These are phyloP conservation scores for Parietaria judaica DNA, from an alignment of 306 rosid genomes.

Conservation along the genomic window DNA sequence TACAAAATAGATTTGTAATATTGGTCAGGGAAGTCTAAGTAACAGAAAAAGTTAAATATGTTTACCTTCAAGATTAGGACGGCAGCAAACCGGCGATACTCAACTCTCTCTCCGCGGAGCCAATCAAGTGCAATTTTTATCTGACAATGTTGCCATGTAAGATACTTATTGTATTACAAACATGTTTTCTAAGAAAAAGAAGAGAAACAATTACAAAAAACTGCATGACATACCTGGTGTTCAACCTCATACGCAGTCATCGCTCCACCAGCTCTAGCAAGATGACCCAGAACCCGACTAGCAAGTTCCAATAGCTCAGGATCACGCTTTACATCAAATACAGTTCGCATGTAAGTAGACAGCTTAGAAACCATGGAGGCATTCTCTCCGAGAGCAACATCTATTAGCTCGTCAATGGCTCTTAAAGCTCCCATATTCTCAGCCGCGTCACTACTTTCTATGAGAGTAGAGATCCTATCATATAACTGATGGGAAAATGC, in stretches of 20 bases:
- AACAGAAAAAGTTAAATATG: slow-evolving; percentile 3
- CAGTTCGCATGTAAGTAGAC: slow-evolving; percentile 72
- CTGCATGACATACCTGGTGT: slow-evolving; percentile 59
- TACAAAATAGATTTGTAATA: too few species aligned
- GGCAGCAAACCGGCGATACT: slow-evolving; percentile 91
- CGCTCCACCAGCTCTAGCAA: slow-evolving; percentile 95
- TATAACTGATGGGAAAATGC: slow-evolving; percentile 86
- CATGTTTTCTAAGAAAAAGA: not conserved
- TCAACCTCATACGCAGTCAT: slow-evolving; percentile 98
- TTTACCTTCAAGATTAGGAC: slow-evolving; percentile 91
- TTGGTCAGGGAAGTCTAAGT: too few species aligned
- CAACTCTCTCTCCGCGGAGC: slow-evolving; percentile 81
- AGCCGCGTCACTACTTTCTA: slow-evolving; percentile 71
- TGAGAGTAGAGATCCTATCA: slow-evolving; percentile 64
- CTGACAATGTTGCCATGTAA: slow-evolving; percentile 27
- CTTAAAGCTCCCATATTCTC: slow-evolving; percentile 91
- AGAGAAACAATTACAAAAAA: not conserved
- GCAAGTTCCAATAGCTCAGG: slow-evolving; percentile 85
- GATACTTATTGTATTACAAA: slow-evolving; percentile 9
- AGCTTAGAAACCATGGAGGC: slow-evolving; percentile 87
- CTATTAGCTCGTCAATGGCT: slow-evolving; percentile 93
- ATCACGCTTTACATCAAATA: slow-evolving; percentile 81
- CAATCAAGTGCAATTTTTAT: slow-evolving; percentile 82
- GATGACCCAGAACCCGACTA: slow-evolving; percentile 90
- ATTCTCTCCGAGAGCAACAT: slow-evolving; percentile 90